Percentiles rank a stretch among this genome's conserved stretches.
Evolutionary conservation across 768 basidiomycete species (phyloP).

Genomic region (Pleurotus tuber-regium): DNA sequence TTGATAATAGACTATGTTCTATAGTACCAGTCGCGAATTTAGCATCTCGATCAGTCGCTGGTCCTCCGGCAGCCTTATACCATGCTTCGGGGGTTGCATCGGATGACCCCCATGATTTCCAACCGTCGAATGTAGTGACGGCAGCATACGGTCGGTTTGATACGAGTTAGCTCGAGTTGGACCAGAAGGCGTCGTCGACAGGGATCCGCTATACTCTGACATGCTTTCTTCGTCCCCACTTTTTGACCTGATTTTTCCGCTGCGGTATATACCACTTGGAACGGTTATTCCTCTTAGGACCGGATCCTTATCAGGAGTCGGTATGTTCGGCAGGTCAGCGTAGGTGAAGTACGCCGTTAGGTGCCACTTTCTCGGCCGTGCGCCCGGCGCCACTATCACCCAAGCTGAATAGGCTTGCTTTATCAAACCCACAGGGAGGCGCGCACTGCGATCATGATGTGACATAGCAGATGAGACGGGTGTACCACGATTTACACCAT

Average conservation of each 20-base stretch:
- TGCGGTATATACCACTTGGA: conserved; percentile 45
- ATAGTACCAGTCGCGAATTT: conserved; percentile 33
- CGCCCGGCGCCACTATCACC: conserved; percentile 43
- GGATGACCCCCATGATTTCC: conserved; percentile 25
- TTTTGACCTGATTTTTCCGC: conserved; percentile 40
- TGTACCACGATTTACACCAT: conserved; percentile 47
- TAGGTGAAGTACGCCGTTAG: conserved; percentile 57
- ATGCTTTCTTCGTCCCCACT: conserved; percentile 29
- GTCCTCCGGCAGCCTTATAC: conserved; percentile 49
- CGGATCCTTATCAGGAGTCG: conserved; percentile 45
- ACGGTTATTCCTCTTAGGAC: conserved; percentile 41
- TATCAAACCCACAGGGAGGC: conserved; percentile 55
- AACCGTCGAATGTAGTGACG: conserved; percentile 39
- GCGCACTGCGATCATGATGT: conserved; percentile 54
- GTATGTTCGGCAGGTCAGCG: conserved; percentile 43
- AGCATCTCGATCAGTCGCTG: conserved; percentile 60
- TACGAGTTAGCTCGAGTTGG: conserved; percentile 15
- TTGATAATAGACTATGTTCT: conserved; percentile 15
- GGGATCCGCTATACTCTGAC: conserved; percentile 2
- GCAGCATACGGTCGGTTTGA: conserved; percentile 28
- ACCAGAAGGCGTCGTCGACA: conserved; percentile 5
- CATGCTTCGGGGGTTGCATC: conserved; percentile 26
- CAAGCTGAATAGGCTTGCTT: conserved; percentile 74
- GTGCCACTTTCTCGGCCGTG: conserved; percentile 62
- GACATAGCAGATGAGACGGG: conserved; percentile 52